Conservation (phyloP, 176 grass and related monocot genomes). For the Rhynchospora breviuscula region DNA sequence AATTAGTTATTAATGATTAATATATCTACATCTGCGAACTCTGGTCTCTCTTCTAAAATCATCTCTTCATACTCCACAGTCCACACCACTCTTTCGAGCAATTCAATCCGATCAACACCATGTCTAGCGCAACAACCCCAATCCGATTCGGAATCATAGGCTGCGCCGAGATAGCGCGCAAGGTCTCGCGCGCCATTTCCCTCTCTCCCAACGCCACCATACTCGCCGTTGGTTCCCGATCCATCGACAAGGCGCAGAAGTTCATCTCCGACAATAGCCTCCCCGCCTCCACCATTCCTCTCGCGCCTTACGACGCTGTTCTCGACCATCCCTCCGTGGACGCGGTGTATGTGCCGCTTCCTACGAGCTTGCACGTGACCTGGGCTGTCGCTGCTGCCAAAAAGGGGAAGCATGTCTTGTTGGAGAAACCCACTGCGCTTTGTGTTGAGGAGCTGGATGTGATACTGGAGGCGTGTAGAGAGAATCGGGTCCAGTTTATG, state of each 20-base stretch:
- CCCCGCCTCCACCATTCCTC: slow-evolving; percentile 20
- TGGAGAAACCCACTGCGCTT: slow-evolving; percentile 84
- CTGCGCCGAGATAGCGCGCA: slow-evolving; percentile 68
- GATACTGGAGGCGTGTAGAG: slow-evolving; percentile 56
- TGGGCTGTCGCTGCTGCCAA: slow-evolving; percentile 64
- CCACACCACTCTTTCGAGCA: neutral
- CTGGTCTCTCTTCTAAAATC: neutral
- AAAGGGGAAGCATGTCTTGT: slow-evolving; percentile 63
- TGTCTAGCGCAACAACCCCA: slow-evolving; percentile 23
- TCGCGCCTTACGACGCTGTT: slow-evolving; percentile 66
- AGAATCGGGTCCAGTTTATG: slow-evolving; percentile 62
- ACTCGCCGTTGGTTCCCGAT: slow-evolving; percentile 53
- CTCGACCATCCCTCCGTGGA: slow-evolving; percentile 60
- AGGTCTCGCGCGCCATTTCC: slow-evolving; percentile 55
- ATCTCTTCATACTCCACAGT: neutral
- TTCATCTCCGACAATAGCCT: slow-evolving; percentile 57
- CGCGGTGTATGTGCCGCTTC: slow-evolving; percentile 69
- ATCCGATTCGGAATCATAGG: slow-evolving; percentile 72
- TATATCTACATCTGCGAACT: neutral
- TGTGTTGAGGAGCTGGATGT: slow-evolving; percentile 55
- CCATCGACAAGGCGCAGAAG: slow-evolving; percentile 49
- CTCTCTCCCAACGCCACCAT: slow-evolving; percentile 37
- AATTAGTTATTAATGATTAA: no score
- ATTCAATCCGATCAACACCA: slow-evolving; percentile 3
- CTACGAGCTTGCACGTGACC: slow-evolving; percentile 61